These are phyloP conservation scores for Apostasia shenzhenica DNA, from an alignment of 106 monocot genomes.

Conservation along the genomic window DNA sequence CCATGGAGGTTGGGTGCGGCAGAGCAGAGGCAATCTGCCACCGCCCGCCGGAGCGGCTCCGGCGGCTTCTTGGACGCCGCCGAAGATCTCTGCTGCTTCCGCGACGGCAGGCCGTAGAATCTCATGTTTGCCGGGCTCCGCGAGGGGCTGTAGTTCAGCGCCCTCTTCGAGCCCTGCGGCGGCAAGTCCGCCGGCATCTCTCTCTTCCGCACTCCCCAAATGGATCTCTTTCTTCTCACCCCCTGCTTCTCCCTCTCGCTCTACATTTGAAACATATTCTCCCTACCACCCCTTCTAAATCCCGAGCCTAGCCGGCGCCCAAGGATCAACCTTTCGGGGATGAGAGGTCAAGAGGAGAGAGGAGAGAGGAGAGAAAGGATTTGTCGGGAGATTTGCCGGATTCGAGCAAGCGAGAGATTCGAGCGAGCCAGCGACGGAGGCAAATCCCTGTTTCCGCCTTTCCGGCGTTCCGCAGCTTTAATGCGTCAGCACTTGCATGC, in stretches of 20 bases:
- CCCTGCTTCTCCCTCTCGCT: background rate
- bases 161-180: constrained; percentile 13
- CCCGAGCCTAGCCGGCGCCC: too few species aligned
- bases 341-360: too few species aligned
- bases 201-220: background rate
- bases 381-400: too few species aligned
- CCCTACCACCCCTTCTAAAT: too few species aligned
- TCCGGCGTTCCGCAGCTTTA: too few species aligned
- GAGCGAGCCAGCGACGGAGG: too few species aligned
- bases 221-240: background rate
- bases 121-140: constrained; percentile 24
- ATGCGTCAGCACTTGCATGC: too few species aligned
- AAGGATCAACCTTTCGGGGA: too few species aligned
- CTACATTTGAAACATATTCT: background rate
- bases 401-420: too few species aligned
- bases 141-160: constrained; percentile 35
- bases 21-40: constrained; percentile 52
- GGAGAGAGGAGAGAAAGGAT: too few species aligned
- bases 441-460: too few species aligned
- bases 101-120: constrained; percentile 15
- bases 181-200: constrained; percentile 30
- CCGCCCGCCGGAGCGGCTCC: constrained; percentile 55
- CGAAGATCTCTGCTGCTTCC: constrained; percentile 15
- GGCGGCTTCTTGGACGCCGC: constrained; percentile 36
- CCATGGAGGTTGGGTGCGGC: constrained; percentile 30